phyloP scores from a whole-genome alignment of 805 yeast genomes.

The Torulaspora franciscae region DNA sequence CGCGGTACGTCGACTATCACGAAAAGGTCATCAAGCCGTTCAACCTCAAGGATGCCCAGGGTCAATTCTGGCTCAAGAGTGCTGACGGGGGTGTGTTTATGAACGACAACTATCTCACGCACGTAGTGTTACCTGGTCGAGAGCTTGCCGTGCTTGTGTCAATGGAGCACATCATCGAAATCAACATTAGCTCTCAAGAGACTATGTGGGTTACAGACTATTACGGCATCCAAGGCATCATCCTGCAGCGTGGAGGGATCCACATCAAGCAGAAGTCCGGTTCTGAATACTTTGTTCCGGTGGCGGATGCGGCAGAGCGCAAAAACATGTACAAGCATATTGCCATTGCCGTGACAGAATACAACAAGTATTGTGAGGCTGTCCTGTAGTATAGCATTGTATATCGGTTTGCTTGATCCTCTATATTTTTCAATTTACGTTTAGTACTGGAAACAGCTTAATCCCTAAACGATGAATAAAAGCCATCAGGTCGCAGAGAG shows the following conservation, averaged over 20 bases:
- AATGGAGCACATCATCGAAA: slow-evolving; percentile 59
- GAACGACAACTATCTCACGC: slow-evolving; percentile 77
- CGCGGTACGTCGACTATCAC: slow-evolving; percentile 60
- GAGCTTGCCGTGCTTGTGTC: slow-evolving; percentile 76
- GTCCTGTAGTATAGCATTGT: slow-evolving; percentile 19
- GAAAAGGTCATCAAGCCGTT: slow-evolving; percentile 74
- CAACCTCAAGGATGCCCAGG: slow-evolving; percentile 80
- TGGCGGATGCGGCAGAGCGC: slow-evolving; percentile 62
- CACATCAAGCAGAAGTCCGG: slow-evolving; percentile 55
- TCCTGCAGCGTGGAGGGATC: slow-evolving; percentile 76
- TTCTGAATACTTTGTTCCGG: slow-evolving; percentile 73
- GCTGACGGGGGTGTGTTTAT: slow-evolving; percentile 75
- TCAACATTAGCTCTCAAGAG: slow-evolving; percentile 55
- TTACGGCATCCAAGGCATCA: slow-evolving; percentile 60
- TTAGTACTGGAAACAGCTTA: background rate
- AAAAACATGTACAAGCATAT: slow-evolving; percentile 65
- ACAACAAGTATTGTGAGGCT: slow-evolving; percentile 64
- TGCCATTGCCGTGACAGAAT: slow-evolving; percentile 74
- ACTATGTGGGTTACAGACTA: slow-evolving; percentile 70
- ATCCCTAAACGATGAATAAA: background rate
- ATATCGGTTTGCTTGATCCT: background rate
- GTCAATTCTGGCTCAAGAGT: slow-evolving; percentile 85
- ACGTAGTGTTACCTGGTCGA: slow-evolving; percentile 74
- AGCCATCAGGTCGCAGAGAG: no score
- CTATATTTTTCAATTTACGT: background rate